Evolutionary conservation across 2,329 filamentous ascomycete genomes (phyloP), one percentile per base, ranked within the genome.

Genomic region (Dendrostoma leiphaemia): DNA sequence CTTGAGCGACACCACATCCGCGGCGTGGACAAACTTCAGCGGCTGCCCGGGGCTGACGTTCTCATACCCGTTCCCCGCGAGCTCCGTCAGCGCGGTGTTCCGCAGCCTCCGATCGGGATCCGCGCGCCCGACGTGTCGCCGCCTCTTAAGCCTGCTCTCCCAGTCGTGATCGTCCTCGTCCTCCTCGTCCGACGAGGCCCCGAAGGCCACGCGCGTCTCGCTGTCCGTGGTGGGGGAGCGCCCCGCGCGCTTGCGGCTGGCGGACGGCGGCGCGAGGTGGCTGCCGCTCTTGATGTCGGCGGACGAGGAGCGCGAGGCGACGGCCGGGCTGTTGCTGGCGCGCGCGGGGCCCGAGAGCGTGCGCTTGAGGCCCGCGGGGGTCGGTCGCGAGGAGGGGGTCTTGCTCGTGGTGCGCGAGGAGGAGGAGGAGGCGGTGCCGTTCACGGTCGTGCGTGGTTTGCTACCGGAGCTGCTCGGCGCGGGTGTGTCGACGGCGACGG

Each of bases 11-110:
- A 79, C 78, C 21, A 86, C 75, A 60, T 84, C 74, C 4, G 76
- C 77, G 4, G 83, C 83, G 61, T 87, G 83, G 26, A 86, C 79
- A 54, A 86, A 77, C 31, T 68, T 65, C 32, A 76, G 67, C 23
- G 69, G 70, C 37, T 72, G 69, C 37, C 78, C 80, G 3, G n/a
- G n/a, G n/a, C 76, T 75, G 51, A 69, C 71, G 34, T 47, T 40
- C 13, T 46, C 37, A 19, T 52, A 51, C 10, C 48, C 60, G 19
- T 38, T n/a, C 13, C 31, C 48, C 13, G 35, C 48, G 24, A 59
- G 54, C 31, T 53, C 50, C 56, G 57, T 63, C 29, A 64, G 47
- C 51, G 54, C 58, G n/a, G 72, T 66, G 58, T 77, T 75, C 55
- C 72, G 71, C 52, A 82, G 61, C 61, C 69, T 69, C 59, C 78